Evolutionary conservation across 2,329 filamentous ascomycete genomes (phyloP).

Genomic region (Tetracladium maxilliforme): DNA sequence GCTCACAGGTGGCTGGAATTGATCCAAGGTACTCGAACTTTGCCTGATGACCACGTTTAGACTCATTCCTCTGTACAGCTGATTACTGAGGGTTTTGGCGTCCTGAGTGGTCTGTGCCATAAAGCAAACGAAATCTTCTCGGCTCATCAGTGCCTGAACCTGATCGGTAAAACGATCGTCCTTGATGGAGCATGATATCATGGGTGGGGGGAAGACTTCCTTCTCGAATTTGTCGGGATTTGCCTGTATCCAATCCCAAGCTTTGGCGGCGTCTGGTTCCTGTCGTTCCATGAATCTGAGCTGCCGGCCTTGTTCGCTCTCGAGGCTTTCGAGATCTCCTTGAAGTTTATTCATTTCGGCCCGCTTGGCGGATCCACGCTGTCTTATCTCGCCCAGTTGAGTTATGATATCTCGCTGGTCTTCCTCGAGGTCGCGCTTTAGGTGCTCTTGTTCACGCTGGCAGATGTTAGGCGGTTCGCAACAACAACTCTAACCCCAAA

Average conservation of each 20-base stretch:
- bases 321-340: constrained; percentile 39
- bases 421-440: constrained; percentile 32
- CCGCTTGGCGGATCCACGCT: constrained; percentile 24
- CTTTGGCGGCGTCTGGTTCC: constrained; percentile 50
- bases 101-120: constrained; percentile 66
- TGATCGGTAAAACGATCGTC: constrained; percentile 40
- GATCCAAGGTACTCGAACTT: constrained; percentile 34
- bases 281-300: too few relatives aligned
- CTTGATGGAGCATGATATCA: constrained; percentile 49
- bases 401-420: constrained; percentile 15
- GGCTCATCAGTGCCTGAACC: constrained; percentile 40
- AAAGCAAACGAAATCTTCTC: constrained; percentile 42
- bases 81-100: constrained; percentile 55
- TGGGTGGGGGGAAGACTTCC: constrained; percentile 49
- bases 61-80: constrained; percentile 46
- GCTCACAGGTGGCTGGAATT: constrained; percentile 39
- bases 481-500: constrained; percentile 1
- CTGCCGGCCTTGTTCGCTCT: constrained; percentile 64
- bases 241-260: constrained; percentile 70
- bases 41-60: constrained; percentile 61
- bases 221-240: constrained; percentile 48
- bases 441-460: constrained; percentile 46
- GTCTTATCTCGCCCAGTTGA: constrained; percentile 10
- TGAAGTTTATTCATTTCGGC: constrained; percentile 22
- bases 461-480: constrained; percentile 12